These are phyloP conservation scores for Yarrowia sp. DNA, from an alignment of 805 yeast species.

Conservation along the genomic window DNA sequence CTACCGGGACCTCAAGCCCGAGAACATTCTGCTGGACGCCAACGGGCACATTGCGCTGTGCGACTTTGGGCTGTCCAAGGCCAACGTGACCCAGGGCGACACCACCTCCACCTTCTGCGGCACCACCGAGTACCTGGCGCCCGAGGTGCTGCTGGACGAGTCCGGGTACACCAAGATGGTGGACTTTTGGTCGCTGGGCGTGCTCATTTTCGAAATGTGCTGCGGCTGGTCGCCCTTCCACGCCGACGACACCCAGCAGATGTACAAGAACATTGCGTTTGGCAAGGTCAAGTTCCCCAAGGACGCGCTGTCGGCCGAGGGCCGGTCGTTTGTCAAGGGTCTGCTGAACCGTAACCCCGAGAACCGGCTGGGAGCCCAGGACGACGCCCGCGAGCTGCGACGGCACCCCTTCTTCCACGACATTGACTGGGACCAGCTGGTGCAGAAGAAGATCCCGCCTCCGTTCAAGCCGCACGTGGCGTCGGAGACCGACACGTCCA, in stretches of 20 bases:
- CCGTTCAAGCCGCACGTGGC: slow-evolving; percentile 94
- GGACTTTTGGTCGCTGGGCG: slow-evolving; percentile 98
- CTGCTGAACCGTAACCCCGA: slow-evolving; percentile 92
- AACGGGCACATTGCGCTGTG: slow-evolving; percentile 97
- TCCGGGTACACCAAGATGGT: slow-evolving; percentile 98
- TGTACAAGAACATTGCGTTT: slow-evolving; percentile 98
- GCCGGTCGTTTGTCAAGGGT: slow-evolving; percentile 95
- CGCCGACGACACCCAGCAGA: slow-evolving; percentile 97
- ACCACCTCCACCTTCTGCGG: slow-evolving; percentile 98
- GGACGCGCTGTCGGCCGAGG: slow-evolving; percentile 91
- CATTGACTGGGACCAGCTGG: slow-evolving; percentile 84
- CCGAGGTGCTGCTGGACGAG: slow-evolving; percentile 94
- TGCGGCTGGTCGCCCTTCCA: slow-evolving; percentile 99
- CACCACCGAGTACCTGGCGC: slow-evolving; percentile 97
- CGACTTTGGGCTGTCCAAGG: slow-evolving; percentile 96
- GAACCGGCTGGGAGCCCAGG: slow-evolving; percentile 89
- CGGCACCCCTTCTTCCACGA: slow-evolving; percentile 93
- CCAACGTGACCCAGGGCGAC: slow-evolving; percentile 81
- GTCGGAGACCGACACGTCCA: slow-evolving; percentile 92
- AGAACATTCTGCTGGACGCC: slow-evolving; percentile 92
- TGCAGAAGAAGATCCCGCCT: slow-evolving; percentile 85
- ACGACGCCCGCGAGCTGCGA: slow-evolving; percentile 90
- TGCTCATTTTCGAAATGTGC: slow-evolving; percentile 96
- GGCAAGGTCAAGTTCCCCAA: slow-evolving; percentile 98
- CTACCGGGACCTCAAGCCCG: slow-evolving; percentile 96